These are phyloP conservation scores for Sporisorium exsertum DNA, from an alignment of 1,284 basidiomycete genomes.

Conservation along the genomic window DNA sequence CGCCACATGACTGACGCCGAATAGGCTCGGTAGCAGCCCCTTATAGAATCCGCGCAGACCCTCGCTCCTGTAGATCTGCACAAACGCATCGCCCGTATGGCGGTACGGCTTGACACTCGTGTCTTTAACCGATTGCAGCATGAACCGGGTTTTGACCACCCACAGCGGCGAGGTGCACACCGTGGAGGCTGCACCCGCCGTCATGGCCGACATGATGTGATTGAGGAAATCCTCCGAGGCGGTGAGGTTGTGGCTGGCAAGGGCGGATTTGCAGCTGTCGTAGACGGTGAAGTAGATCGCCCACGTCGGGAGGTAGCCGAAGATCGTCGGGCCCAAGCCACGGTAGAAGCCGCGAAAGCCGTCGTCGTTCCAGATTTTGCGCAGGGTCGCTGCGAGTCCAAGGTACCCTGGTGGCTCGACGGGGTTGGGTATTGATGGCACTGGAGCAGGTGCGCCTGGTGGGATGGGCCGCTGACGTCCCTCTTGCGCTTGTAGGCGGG, in stretches of 20 bases:
- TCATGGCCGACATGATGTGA: constrained; percentile 66
- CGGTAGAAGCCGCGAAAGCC: constrained; percentile 67
- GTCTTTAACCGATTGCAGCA: constrained; percentile 51
- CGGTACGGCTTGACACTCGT: constrained; percentile 44
- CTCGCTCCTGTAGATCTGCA: constrained; percentile 60
- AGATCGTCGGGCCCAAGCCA: constrained; percentile 66
- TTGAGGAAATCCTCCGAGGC: constrained; percentile 55
- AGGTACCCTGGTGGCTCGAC: constrained; percentile 20
- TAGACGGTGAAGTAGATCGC: constrained; percentile 69
- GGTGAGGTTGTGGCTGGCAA: constrained; percentile 9
- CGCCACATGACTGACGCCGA: constrained; percentile 66
- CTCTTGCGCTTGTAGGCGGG: constrained; percentile 89
- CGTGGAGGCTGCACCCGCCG: constrained; percentile 63
- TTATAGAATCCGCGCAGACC: constrained; percentile 65
- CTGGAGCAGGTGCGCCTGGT: background rate
- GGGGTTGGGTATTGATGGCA: constrained; percentile 6
- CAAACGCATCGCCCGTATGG: constrained; percentile 65
- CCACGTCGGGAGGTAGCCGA: constrained; percentile 68
- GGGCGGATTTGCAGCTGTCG: constrained; percentile 54
- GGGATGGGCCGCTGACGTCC: constrained; percentile 23
- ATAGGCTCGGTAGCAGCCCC: constrained; percentile 60
- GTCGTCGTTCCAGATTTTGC: constrained; percentile 61
- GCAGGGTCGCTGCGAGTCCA: constrained; percentile 30
- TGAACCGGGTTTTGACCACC: constrained; percentile 68
- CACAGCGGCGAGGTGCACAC: constrained; percentile 65